Percentiles rank a stretch among this genome's conserved stretches.
These are phyloP conservation scores for Anthoceros angustus DNA, from an alignment of 225 moss, liverwort and hornwort genomes.

Conservation along the genomic window DNA sequence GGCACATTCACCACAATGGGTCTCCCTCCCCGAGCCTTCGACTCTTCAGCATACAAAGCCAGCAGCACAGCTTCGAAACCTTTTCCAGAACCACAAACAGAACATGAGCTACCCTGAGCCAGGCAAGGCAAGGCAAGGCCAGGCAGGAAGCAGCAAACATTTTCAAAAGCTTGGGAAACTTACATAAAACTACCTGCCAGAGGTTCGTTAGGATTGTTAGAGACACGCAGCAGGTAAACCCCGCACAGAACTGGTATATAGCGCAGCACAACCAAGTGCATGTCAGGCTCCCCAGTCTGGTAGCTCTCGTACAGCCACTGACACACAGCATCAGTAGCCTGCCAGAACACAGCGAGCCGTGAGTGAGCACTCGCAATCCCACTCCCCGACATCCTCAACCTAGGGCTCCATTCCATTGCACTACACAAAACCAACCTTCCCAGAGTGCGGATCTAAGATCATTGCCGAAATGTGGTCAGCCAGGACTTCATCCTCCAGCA, in stretches of 20 bases:
- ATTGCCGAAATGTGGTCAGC: not conserved
- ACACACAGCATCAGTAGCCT: slow-evolving; percentile 79
- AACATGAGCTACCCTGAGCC: not conserved
- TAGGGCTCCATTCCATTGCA: too few species aligned
- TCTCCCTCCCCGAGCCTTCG: slow-evolving; percentile 63
- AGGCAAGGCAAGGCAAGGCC: not conserved
- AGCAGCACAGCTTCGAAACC: slow-evolving; percentile 91
- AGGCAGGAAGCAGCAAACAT: not conserved
- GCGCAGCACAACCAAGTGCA: slow-evolving; percentile 72
- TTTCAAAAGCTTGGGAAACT: slow-evolving; percentile 16
- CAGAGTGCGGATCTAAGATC: not conserved
- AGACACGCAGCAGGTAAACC: slow-evolving; percentile 49
- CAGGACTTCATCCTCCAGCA: not conserved
- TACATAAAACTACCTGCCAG: slow-evolving; percentile 54
- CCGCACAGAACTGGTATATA: slow-evolving; percentile 68
- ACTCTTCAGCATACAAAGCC: slow-evolving; percentile 61
- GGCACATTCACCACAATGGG: slow-evolving; percentile 64
- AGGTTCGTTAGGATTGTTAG: slow-evolving; percentile 50
- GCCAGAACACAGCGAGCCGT: not conserved
- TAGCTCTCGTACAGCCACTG: slow-evolving; percentile 92
- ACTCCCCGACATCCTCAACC: too few species aligned
- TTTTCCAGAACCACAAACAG: slow-evolving; percentile 11
- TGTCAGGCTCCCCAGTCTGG: slow-evolving; percentile 51
- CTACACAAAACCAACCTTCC: not conserved
- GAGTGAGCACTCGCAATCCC: not conserved